These are phyloP conservation scores for Pseudogymnoascus sp. DNA, from an alignment of 2,329 filamentous ascomycete species.

Conservation along the genomic window DNA sequence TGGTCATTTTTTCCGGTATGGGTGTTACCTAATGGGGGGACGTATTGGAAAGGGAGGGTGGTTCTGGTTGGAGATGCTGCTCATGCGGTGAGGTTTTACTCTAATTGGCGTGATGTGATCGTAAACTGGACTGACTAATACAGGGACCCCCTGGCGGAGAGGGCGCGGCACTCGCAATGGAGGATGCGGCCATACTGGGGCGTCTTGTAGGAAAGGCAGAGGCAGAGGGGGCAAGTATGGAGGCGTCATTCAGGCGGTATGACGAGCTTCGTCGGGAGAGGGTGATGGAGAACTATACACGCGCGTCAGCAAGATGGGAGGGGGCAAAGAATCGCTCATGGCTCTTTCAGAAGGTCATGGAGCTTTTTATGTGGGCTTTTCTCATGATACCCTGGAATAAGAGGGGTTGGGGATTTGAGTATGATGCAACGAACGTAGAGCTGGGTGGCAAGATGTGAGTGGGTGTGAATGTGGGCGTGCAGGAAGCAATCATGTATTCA, in stretches of 20 bases:
- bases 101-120: not conserved
- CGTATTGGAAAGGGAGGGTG: conserved; percentile 12
- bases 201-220: conserved; percentile 30
- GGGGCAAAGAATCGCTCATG: conserved; percentile 15
- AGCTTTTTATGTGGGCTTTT: conserved; percentile 23
- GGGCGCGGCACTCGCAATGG: conserved; percentile 42
- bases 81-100: conserved; percentile 13
- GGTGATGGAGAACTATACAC: conserved; percentile 32
- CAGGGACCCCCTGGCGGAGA: conserved; percentile 44
- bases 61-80: conserved; percentile 19
- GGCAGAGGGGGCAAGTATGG: conserved; percentile 38
- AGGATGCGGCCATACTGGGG: conserved; percentile 42
- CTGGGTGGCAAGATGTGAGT: not conserved
- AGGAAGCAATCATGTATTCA: not conserved
- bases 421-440: not conserved
- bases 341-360: conserved; percentile 18
- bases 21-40: conserved; percentile 12
- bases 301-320: conserved; percentile 23
- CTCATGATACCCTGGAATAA: conserved; percentile 9
- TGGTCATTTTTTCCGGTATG: conserved; percentile 16
- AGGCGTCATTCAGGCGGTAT: conserved; percentile 28
- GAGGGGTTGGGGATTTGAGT: not conserved
- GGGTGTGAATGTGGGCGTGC: no score
- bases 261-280: conserved; percentile 19
- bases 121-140: not conserved